phyloP scores from a whole-genome alignment of 805 yeast genomes.

The Hanseniaspora mollemarum region DNA sequence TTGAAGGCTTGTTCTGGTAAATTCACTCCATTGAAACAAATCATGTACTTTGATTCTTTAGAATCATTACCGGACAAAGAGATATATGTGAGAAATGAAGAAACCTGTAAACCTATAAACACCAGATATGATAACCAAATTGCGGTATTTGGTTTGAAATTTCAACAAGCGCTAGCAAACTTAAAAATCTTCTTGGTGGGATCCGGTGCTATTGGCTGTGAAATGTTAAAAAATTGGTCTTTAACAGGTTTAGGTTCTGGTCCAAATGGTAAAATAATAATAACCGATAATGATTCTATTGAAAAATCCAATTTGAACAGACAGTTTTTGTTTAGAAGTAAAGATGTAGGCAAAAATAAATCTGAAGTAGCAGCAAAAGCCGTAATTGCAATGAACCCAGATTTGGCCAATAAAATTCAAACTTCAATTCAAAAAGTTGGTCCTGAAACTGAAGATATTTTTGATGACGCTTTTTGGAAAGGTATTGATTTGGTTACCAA shows the following conservation, averaged over 20 bases:
- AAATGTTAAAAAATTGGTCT: slow-evolving; percentile 97
- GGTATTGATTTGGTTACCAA: slow-evolving; percentile 80
- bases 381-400: slow-evolving; percentile 76
- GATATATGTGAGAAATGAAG: slow-evolving; percentile 51
- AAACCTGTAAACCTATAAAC: slow-evolving; percentile 60
- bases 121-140: slow-evolving; percentile 90
- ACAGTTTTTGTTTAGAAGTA: slow-evolving; percentile 88
- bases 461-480: slow-evolving; percentile 77
- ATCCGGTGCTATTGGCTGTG: slow-evolving; percentile 98
- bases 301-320: slow-evolving; percentile 93
- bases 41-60: slow-evolving; percentile 83
- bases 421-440: slow-evolving; percentile 82
- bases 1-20: slow-evolving; percentile 91
- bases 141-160: slow-evolving; percentile 80
- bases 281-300: slow-evolving; percentile 90
- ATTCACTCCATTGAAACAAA: slow-evolving; percentile 86
- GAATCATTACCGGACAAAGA: slow-evolving; percentile 69
- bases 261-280: slow-evolving; percentile 66
- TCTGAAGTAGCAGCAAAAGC: slow-evolving; percentile 85
- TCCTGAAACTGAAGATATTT: slow-evolving; percentile 77
- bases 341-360: slow-evolving; percentile 84
- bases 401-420: slow-evolving; percentile 62
- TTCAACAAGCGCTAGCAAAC: slow-evolving; percentile 63
- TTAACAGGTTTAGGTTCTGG: slow-evolving; percentile 92
- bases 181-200: slow-evolving; percentile 85